Evolutionary conservation across 2,329 filamentous ascomycete species (phyloP).

Genomic region (Calonectria multiphialidica): DNA sequence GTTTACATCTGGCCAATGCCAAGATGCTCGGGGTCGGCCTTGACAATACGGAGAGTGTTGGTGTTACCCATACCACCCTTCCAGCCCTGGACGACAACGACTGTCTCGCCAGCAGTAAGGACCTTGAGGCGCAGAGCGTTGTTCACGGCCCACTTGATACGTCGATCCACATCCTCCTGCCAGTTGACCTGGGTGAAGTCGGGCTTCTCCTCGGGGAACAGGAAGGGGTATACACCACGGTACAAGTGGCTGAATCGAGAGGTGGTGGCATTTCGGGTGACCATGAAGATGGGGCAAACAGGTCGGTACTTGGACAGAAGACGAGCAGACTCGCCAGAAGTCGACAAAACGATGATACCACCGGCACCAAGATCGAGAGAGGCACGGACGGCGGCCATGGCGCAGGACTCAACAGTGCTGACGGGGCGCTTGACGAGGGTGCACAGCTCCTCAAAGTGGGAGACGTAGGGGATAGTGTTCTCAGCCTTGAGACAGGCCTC

Average conservation of each 20-base stretch:
- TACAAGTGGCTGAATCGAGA: conserved; percentile 95
- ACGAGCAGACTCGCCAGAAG: conserved; percentile 93
- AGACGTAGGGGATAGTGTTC: conserved; percentile 97
- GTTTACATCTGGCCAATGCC: conserved; percentile 61
- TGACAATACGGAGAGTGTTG: conserved; percentile 80
- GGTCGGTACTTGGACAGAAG: conserved; percentile 98
- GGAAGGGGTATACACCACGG: conserved; percentile 98
- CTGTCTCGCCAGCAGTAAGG: conserved; percentile 77
- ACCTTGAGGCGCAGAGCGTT: conserved; percentile 87
- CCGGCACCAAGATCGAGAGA: conserved; percentile 97
- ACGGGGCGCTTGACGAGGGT: conserved; percentile 86
- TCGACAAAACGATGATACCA: conserved; percentile 95
- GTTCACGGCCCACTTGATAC: conserved; percentile 96
- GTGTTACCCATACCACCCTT: conserved; percentile 93
- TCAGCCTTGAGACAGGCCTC: conserved; percentile 97
- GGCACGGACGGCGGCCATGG: conserved; percentile 96
- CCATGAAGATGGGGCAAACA: conserved; percentile 99
- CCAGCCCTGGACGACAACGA: conserved; percentile 91
- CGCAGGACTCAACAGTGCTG: conserved; percentile 90
- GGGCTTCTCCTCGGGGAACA: conserved; percentile 92
- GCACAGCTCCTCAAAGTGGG: conserved; percentile 95
- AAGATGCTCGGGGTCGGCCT: conserved; percentile 69
- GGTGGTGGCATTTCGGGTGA: conserved; percentile 87
- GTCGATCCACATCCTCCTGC: conserved; percentile 98
- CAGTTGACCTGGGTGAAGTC: conserved; percentile 94